Percentiles rank a stretch among this genome's conserved stretches.
These are phyloP conservation scores for Endogone sp. DNA, from an alignment of 192 early-diverging fungal genomes.

Conservation along the genomic window DNA sequence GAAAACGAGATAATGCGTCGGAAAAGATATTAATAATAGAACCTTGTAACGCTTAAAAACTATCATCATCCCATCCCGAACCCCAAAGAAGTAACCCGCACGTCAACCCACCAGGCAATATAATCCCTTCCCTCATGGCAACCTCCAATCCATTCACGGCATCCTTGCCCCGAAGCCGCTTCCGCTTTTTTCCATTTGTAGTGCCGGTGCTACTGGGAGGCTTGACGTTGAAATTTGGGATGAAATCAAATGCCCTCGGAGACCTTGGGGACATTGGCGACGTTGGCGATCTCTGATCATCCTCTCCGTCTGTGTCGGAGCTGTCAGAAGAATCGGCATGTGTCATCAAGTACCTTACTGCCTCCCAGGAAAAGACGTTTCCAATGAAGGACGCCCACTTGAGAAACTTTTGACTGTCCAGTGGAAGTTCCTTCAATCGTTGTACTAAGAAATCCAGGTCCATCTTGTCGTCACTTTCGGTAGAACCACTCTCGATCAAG, in stretches of 20 bases:
- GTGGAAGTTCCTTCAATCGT: constrained; percentile 19
- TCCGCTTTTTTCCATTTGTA: constrained; percentile 2
- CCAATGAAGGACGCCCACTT: constrained; percentile 34
- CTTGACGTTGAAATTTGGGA: background rate
- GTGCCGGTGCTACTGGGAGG: background rate
- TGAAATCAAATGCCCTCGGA: too few relatives aligned
- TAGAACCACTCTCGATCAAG: background rate
- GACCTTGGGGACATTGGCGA: background rate
- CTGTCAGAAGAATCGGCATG: constrained; percentile 7
- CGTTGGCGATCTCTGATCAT: background rate
- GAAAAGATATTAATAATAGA: too few relatives aligned
- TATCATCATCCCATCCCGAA: too few relatives aligned
- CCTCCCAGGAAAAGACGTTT: constrained; percentile 24
- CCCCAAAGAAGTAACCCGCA: too few relatives aligned
- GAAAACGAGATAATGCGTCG: too few relatives aligned
- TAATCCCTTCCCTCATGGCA: constrained; percentile 24
- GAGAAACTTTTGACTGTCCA: constrained; percentile 22
- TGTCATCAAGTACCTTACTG: constrained; percentile 18
- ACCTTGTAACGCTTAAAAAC: too few relatives aligned
- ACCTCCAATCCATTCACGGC: constrained; percentile 27
- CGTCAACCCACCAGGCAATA: too few relatives aligned
- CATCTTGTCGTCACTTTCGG: constrained; percentile 3
- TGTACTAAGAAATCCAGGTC: constrained; percentile 21
- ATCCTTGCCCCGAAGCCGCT: constrained; percentile 1
- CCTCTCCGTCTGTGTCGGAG: constrained; percentile 5